These are phyloP conservation scores for Zymoseptoria passerinii DNA, from an alignment of 2,329 filamentous ascomycete genomes.

Conservation along the genomic window DNA sequence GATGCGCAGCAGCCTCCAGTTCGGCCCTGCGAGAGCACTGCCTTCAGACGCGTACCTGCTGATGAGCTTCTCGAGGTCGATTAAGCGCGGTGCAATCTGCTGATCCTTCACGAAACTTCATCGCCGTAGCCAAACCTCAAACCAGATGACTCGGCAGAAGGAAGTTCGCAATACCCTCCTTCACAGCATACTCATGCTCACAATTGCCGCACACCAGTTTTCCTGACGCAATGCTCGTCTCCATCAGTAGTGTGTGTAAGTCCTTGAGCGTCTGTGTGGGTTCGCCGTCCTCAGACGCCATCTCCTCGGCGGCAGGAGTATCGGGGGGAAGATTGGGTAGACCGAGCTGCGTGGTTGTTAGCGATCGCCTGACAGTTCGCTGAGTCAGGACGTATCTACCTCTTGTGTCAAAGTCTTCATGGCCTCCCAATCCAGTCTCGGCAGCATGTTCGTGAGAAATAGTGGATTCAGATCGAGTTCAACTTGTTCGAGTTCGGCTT, in stretches of 20 bases:
- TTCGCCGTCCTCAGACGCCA: conserved; percentile 50
- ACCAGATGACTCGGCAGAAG: conserved; percentile 87
- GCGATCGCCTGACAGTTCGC: not conserved
- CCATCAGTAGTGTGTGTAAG: conserved; percentile 71
- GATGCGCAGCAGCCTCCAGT: no score
- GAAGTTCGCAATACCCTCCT: conserved; percentile 96
- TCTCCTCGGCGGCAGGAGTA: conserved; percentile 28
- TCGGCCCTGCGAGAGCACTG: no score
- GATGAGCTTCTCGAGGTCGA: no score
- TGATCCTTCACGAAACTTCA: not conserved
- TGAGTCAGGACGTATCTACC: conserved; percentile 38
- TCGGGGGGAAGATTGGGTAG: conserved; percentile 60
- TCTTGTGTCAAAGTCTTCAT: conserved; percentile 68
- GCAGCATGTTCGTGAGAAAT: conserved; percentile 77
- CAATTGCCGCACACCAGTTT: conserved; percentile 86
- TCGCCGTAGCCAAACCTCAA: conserved; percentile 26
- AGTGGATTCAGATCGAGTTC: conserved; percentile 73
- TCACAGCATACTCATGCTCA: conserved; percentile 86
- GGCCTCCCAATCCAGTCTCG: conserved; percentile 80
- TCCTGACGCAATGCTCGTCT: conserved; percentile 84
- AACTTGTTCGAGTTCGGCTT: conserved; percentile 80
- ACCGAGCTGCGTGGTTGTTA: conserved; percentile 52
- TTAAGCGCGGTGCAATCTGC: not conserved
- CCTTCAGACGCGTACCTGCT: no score
- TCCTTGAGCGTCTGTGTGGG: conserved; percentile 63